Evolutionary conservation across 2,329 filamentous ascomycete genomes (phyloP).

Genomic region (Penicillium sp.): DNA sequence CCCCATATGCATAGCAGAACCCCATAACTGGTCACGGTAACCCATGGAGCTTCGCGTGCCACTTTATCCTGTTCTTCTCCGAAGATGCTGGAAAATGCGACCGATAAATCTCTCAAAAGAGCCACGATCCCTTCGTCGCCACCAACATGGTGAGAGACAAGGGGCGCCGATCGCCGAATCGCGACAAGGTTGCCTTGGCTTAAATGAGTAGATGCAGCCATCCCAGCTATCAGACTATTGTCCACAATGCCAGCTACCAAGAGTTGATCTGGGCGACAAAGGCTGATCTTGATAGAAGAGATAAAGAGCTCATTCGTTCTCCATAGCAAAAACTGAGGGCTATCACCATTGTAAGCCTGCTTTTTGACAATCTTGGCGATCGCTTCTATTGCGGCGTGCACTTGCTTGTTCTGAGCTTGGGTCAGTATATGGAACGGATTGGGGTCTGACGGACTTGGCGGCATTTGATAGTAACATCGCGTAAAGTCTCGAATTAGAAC

Average conservation of each 20-base stretch:
- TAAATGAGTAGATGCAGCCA: constrained; percentile 35
- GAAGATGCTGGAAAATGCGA: constrained; percentile 6
- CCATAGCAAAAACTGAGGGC: constrained; percentile 23
- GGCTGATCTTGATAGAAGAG: constrained; percentile 28
- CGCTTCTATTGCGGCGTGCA: constrained; percentile 26
- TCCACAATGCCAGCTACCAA: constrained; percentile 40
- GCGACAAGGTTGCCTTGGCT: constrained; percentile 28
- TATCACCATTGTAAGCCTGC: constrained; percentile 12
- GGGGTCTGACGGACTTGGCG: constrained; percentile 32
- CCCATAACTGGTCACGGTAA: constrained; percentile 28
- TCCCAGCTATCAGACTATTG: constrained; percentile 31
- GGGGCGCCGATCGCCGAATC: constrained; percentile 28
- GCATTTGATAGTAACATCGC: constrained; percentile 37
- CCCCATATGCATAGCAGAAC: constrained; percentile 35
- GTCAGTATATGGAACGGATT: constrained; percentile 37
- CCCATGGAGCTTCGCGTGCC: constrained; percentile 33
- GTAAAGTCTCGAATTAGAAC: constrained; percentile 36
- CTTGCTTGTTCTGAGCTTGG: constrained; percentile 32
- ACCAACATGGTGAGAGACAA: constrained; percentile 20
- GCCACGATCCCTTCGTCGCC: constrained; percentile 31
- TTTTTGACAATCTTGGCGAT: constrained; percentile 21
- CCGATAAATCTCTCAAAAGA: constrained; percentile 31
- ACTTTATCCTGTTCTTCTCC: constrained; percentile 15
- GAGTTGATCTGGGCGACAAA: constrained; percentile 37
- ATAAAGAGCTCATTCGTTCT: constrained; percentile 28